Evolutionary conservation across 495 filamentous ascomycete genomes (phyloP).

Genomic region (Amniculicola lignicola): DNA sequence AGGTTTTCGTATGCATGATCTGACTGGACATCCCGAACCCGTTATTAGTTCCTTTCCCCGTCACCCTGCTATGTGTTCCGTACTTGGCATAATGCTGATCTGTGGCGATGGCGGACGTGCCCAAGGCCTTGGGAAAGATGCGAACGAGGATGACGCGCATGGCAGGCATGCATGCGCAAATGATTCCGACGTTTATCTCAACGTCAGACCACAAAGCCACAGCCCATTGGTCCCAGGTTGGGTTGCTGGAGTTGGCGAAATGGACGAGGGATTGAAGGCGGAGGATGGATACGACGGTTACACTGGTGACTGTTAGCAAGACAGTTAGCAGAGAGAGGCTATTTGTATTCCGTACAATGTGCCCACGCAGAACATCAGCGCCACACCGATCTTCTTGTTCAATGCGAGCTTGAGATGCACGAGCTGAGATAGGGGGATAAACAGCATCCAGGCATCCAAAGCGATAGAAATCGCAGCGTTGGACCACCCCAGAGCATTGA

Average conservation of each 20-base stretch:
- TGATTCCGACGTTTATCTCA: conserved; percentile 40
- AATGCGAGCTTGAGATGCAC: conserved; percentile 45
- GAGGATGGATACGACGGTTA: conserved; percentile 46
- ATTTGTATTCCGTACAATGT: conserved; percentile 49
- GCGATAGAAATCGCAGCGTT: conserved; percentile 33
- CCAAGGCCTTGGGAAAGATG: conserved; percentile 23
- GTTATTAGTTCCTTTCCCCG: background rate
- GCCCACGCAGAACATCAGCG: conserved; percentile 55
- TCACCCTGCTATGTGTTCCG: conserved; percentile 1
- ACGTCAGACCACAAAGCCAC: conserved; percentile 34
- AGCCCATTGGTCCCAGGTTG: conserved; percentile 34
- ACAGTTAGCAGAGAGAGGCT: background rate
- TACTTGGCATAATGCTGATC: conserved; percentile 13
- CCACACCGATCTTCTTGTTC: conserved; percentile 51
- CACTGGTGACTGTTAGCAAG: conserved; percentile 27
- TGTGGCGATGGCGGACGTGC: conserved; percentile 1
- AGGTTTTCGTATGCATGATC: conserved; percentile 19
- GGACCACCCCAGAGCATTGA: conserved; percentile 27
- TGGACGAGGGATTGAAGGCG: conserved; percentile 42
- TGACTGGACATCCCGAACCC: background rate
- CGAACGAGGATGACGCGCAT: conserved; percentile 28
- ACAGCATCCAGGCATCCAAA: conserved; percentile 34
- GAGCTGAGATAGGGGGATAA: conserved; percentile 49
- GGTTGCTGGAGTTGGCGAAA: conserved; percentile 39
- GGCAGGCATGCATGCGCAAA: conserved; percentile 42